phyloP scores from a whole-genome alignment of 2,329 filamentous ascomycete genomes.

The Magnaporthiopsis rhizophila region DNA sequence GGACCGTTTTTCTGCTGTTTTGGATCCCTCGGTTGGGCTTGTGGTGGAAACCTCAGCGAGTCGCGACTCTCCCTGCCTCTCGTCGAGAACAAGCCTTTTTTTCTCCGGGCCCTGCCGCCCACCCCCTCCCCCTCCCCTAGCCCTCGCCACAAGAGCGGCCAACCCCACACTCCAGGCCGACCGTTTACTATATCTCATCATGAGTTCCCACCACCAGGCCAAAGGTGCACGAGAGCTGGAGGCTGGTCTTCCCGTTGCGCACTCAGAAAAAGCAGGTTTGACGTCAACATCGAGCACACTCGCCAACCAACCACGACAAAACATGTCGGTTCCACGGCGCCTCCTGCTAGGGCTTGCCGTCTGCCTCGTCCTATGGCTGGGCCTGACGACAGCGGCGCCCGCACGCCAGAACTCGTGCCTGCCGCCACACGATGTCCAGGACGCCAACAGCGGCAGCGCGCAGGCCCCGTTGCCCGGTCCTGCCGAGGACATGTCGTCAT shows the following conservation, averaged over 20 bases:
- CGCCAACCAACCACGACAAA: slow-evolving; percentile 1
- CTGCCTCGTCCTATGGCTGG: slow-evolving; percentile 5
- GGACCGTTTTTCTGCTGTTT: neutral
- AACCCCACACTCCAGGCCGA: neutral
- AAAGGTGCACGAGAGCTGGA: slow-evolving; percentile 5
- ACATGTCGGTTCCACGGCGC: slow-evolving; percentile 7
- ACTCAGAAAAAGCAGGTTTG: slow-evolving; percentile 5
- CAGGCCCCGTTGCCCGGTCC: neutral
- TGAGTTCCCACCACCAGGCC: neutral
- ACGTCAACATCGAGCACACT: neutral
- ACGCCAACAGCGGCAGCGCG: neutral
- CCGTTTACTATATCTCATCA: neutral
- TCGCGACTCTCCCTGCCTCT: neutral
- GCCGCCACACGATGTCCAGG: neutral
- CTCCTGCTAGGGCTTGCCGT: slow-evolving; percentile 6
- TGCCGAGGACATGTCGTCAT: neutral
- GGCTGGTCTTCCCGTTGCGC: slow-evolving; percentile 7
- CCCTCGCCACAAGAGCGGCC: neutral
- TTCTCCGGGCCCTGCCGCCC: neutral
- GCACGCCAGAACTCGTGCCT: neutral
- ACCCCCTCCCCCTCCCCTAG: neutral
- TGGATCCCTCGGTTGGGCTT: neutral
- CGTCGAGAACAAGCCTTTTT: neutral
- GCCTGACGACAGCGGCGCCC: slow-evolving; percentile 4
- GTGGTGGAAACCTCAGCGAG: neutral